phyloP scores from a whole-genome alignment of 225 moss, liverwort and hornwort genomes.

The Antitrichia curtipendula region DNA sequence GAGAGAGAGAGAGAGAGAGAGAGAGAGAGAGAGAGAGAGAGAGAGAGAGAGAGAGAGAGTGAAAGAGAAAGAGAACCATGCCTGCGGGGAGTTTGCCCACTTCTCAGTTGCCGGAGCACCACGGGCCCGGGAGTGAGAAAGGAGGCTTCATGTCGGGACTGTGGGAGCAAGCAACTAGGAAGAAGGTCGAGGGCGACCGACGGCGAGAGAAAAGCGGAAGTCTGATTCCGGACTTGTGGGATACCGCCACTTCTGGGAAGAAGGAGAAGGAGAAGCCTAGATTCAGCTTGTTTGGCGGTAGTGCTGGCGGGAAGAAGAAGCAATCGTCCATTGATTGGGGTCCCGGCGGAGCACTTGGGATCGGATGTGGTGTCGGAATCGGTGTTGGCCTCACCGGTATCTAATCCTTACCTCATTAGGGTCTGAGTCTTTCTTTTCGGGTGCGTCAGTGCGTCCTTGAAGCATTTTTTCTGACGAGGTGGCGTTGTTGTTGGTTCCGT shows the following conservation, averaged over 20 bases:
- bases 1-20: not conserved
- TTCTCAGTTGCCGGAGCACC: not conserved
- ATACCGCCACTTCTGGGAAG: conserved; percentile 12
- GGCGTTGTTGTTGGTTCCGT: not conserved
- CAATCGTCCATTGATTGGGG: conserved; percentile 19
- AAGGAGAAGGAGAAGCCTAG: not conserved
- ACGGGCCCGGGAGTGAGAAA: not conserved
- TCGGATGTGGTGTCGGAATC: conserved; percentile 49
- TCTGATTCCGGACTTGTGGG: conserved; percentile 12
- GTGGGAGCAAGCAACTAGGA: conserved; percentile 28
- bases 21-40: not conserved
- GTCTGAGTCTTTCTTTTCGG: not conserved
- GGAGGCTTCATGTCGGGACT: conserved; percentile 11
- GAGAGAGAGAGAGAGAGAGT: not conserved
- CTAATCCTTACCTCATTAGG: not conserved
- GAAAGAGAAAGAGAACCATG: no score
- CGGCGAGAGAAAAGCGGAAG: conserved; percentile 9
- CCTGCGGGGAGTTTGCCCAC: conserved; percentile 1
- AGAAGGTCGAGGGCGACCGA: not conserved
- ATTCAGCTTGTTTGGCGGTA: conserved; percentile 21
- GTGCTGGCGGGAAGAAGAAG: not conserved
- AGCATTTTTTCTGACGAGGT: not conserved
- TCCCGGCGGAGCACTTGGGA: conserved; percentile 38
- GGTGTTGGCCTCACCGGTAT: conserved; percentile 40
- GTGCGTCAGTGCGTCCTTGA: not conserved